These are phyloP conservation scores for Beta lomatogona DNA, from an alignment of 179 eudicot genomes.

Conservation along the genomic window DNA sequence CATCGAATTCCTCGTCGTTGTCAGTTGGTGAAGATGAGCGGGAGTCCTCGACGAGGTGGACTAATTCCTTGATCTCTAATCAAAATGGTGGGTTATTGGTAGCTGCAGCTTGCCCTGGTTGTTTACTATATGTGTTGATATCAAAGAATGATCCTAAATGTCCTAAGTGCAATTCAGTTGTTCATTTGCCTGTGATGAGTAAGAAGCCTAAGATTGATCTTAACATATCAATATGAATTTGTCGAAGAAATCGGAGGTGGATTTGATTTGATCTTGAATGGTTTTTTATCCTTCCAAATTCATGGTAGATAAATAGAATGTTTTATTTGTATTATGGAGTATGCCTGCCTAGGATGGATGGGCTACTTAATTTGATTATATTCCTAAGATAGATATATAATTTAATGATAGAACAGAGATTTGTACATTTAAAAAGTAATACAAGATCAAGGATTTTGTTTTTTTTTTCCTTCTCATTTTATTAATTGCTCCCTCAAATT, in stretches of 20 bases:
- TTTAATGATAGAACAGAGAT: conserved; percentile 6
- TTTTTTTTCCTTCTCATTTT: neutral
- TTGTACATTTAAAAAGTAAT: conserved; percentile 21
- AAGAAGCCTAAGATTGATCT: conserved; percentile 83
- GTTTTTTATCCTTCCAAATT: neutral
- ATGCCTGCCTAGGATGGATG: neutral
- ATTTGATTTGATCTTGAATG: neutral
- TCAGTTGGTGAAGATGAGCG: conserved; percentile 41
- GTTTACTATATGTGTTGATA: conserved; percentile 77
- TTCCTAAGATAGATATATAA: neutral
- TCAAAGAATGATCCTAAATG: conserved; percentile 69
- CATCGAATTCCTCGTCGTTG: conserved; percentile 58
- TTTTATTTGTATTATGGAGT: neutral
- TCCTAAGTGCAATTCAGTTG: conserved; percentile 62
- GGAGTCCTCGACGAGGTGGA: conserved; percentile 20
- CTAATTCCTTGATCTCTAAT: neutral
- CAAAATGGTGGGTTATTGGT: conserved; percentile 37
- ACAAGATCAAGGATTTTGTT: neutral
- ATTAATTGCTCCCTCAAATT: neutral
- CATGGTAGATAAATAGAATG: neutral
- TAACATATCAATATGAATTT: conserved; percentile 58
- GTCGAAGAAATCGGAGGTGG: neutral
- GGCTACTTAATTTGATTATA: neutral
- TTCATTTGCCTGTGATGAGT: conserved; percentile 46
- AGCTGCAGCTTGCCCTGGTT: conserved; percentile 86